These are phyloP conservation scores for Pleurostoma richardsiae DNA, from an alignment of 2,329 filamentous ascomycete genomes.

Conservation along the genomic window DNA sequence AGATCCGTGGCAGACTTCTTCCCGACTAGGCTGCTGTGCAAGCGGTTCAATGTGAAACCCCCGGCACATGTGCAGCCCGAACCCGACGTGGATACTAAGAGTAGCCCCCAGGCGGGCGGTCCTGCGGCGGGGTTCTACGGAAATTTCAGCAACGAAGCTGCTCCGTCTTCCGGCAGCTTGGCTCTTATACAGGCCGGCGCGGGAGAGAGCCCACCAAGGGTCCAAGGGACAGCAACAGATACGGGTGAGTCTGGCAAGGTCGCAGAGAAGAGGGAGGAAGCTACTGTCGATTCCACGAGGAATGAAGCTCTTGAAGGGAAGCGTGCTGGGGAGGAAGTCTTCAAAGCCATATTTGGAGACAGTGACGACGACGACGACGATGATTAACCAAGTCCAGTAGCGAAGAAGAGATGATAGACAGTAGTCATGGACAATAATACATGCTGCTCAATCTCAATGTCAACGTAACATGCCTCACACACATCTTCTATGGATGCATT, in stretches of 20 bases:
- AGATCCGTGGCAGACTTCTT: slow-evolving; percentile 67
- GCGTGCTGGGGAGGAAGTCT: slow-evolving; percentile 73
- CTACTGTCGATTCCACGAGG: slow-evolving; percentile 61
- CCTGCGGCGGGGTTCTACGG: slow-evolving; percentile 2
- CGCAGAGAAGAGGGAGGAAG: slow-evolving; percentile 10
- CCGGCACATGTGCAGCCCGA: slow-evolving; percentile 63
- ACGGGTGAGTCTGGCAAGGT: neutral
- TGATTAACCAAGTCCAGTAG: neutral
- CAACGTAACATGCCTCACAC: too few relatives aligned
- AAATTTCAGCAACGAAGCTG: slow-evolving; percentile 7
- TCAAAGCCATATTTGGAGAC: slow-evolving; percentile 91
- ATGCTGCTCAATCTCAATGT: too few relatives aligned
- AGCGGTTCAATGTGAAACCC: slow-evolving; percentile 83
- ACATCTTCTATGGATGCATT: too few relatives aligned
- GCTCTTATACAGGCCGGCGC: neutral
- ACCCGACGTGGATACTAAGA: slow-evolving; percentile 23
- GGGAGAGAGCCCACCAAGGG: neutral
- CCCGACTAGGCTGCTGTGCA: slow-evolving; percentile 83
- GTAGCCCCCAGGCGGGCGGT: slow-evolving; percentile 8
- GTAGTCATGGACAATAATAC: neutral
- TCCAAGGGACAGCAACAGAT: neutral
- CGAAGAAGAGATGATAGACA: neutral
- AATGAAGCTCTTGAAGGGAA: slow-evolving; percentile 76
- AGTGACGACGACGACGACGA: slow-evolving; percentile 59
- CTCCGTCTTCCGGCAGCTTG: neutral